Base-by-base conservation (phyloP, 495 filamentous ascomycete species). In the Aspergillus ostianus region DNA sequence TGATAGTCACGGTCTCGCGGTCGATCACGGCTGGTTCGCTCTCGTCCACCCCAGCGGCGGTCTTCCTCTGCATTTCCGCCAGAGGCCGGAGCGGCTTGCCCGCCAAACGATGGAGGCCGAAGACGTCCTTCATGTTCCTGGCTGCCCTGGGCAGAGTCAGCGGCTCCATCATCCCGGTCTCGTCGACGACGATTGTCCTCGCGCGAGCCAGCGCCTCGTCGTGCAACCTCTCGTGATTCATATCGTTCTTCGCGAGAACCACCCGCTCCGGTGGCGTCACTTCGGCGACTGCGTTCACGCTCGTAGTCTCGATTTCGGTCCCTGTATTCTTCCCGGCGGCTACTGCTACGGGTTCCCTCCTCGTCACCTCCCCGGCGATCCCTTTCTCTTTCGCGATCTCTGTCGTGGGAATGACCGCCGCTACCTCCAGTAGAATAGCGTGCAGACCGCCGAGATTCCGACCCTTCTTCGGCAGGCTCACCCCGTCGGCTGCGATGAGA, bases 111-210 rank as follows among this genome's bases (percentile, higher is more conserved):
- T 0, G 76, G 67, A 26, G 73, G 76, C 13, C 75, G 72, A 20
- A 73, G 62, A 30, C 76, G 77, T n/a, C 74, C 76, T 53, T 78
- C 74, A 52, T 66, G 66, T 21, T 77, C 74, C 51, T 69, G 68
- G 51, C 56, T 64, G 51, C 15, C 57, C 30, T 44, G 47, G 32
- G 53, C 61, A 4, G 63, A 29, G 10, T 64, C 58, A 27, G 17
- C 15, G 23, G 65, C 54, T 18, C 61, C 67, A 10, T 73, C 75
- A 7, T 76, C 76, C 45, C 77, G 73, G 20, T 80, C 77, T 55
- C 77, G 72, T 23, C 71, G 64, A 23, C 67, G 66, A 20, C 76
- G 64, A 41, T 69, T 64, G 46, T 78, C 77, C 36, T 80, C 77
- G 32, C 77, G 76, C 4, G 70, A 62, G 26, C 72, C 69, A 8